A percentile compares a stretch with the other conserved stretches of the same genome.
phyloP scores from a whole-genome alignment of 2,329 filamentous ascomycete species.

The Pleoardoris graminearum region DNA sequence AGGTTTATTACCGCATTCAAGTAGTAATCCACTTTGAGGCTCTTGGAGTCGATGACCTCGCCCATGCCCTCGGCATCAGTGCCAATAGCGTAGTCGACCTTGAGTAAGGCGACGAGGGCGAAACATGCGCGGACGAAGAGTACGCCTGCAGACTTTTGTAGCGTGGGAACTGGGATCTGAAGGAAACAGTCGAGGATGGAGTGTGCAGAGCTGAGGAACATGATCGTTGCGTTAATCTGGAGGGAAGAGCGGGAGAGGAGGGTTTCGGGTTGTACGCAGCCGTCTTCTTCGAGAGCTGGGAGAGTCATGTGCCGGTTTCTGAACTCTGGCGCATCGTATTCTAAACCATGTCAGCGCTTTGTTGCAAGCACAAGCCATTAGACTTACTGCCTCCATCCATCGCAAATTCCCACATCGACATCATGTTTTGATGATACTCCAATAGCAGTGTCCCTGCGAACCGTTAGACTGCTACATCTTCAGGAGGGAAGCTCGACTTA shows the following conservation, averaged over 20 bases:
- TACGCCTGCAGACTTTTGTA: slow-evolving; percentile 33
- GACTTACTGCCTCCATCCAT: slow-evolving; percentile 40
- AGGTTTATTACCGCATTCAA: slow-evolving; percentile 28
- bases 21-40: slow-evolving; percentile 38
- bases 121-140: slow-evolving; percentile 40
- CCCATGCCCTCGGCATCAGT: slow-evolving; percentile 40
- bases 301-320: slow-evolving; percentile 39
- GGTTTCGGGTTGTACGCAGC: slow-evolving; percentile 38
- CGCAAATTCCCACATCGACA: slow-evolving; percentile 44
- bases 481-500: slow-evolving; percentile 12
- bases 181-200: slow-evolving; percentile 38
- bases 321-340: slow-evolving; percentile 42
- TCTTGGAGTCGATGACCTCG: slow-evolving; percentile 37
- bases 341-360: background rate
- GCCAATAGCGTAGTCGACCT: slow-evolving; percentile 41
- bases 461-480: background rate
- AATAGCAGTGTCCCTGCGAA: slow-evolving; percentile 25
- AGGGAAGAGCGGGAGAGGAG: slow-evolving; percentile 37
- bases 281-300: slow-evolving; percentile 37
- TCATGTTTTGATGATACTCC: slow-evolving; percentile 39
- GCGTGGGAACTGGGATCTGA: slow-evolving; percentile 19
- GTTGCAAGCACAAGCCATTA: background rate
- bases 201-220: slow-evolving; percentile 38
- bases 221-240: slow-evolving; percentile 43
- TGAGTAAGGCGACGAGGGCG: slow-evolving; percentile 38